Percentiles rank a stretch among this genome's conserved stretches.
Conservation (phyloP, 2,329 filamentous ascomycete species). For the Xylaria sp. region DNA sequence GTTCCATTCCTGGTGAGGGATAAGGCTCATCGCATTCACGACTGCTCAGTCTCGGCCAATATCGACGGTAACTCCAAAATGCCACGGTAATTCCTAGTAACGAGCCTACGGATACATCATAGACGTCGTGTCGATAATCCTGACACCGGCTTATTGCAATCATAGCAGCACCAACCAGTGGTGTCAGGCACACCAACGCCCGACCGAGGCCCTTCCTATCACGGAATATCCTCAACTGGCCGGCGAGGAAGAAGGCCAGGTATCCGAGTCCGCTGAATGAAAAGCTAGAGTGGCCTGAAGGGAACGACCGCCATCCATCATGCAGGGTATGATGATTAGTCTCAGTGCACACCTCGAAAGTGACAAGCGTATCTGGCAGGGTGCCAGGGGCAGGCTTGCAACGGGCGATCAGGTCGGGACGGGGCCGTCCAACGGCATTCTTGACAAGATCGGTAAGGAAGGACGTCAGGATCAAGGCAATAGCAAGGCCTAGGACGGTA, state of each 20-base stretch:
- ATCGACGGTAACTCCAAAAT: slow-evolving; percentile 73
- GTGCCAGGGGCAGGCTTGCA: slow-evolving; percentile 74
- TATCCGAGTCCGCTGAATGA: slow-evolving; percentile 83
- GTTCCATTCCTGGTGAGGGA: slow-evolving; percentile 56
- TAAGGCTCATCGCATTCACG: slow-evolving; percentile 67
- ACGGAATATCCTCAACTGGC: slow-evolving; percentile 69
- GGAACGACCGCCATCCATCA: slow-evolving; percentile 87
- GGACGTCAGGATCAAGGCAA: slow-evolving; percentile 78
- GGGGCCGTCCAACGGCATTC: slow-evolving; percentile 82
- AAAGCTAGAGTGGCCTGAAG: slow-evolving; percentile 82
- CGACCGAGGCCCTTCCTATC: slow-evolving; percentile 62
- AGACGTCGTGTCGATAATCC: slow-evolving; percentile 77
- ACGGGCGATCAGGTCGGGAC: slow-evolving; percentile 72
- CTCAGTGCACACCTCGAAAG: slow-evolving; percentile 77
- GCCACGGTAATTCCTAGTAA: slow-evolving; percentile 68
- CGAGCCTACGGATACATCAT: slow-evolving; percentile 72
- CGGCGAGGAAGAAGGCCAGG: slow-evolving; percentile 74
- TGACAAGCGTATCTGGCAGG: slow-evolving; percentile 64
- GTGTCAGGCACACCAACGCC: slow-evolving; percentile 66
- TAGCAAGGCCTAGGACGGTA: slow-evolving; percentile 81
- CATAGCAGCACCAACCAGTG: slow-evolving; percentile 70
- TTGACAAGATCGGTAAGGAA: slow-evolving; percentile 93
- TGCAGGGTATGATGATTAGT: slow-evolving; percentile 74
- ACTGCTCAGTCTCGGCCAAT: slow-evolving; percentile 67
- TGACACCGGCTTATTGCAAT: slow-evolving; percentile 76